phyloP scores from a whole-genome alignment of 352 stramenopile species.

The Globisporangium spinosum region DNA sequence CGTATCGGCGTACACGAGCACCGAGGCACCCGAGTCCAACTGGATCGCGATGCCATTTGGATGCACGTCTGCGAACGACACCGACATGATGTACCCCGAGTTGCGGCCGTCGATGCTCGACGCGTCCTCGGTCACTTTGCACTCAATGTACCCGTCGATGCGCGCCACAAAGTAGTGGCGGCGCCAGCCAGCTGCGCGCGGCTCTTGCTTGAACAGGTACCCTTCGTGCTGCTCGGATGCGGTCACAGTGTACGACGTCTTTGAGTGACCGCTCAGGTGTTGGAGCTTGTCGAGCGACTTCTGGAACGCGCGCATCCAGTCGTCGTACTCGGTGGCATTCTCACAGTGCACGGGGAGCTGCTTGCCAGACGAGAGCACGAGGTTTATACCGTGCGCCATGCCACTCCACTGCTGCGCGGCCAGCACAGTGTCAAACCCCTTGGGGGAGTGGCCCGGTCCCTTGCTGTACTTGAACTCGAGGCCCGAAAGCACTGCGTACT shows the following conservation, averaged over 20 bases:
- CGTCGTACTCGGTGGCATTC: constrained; percentile 38
- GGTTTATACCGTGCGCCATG: constrained; percentile 41
- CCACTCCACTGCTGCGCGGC: constrained; percentile 39
- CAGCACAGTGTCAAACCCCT: constrained; percentile 61
- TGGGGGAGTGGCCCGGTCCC: constrained; percentile 52
- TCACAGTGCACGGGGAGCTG: constrained; percentile 47
- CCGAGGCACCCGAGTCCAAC: constrained; percentile 48
- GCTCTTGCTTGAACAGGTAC: constrained; percentile 61
- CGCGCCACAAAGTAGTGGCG: constrained; percentile 59
- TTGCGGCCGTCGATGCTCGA: constrained; percentile 34
- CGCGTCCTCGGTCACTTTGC: constrained; percentile 43
- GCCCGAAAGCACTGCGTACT: constrained; percentile 65
- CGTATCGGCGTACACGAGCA: constrained; percentile 76
- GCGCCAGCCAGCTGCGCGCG: constrained; percentile 47
- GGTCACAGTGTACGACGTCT: constrained; percentile 69
- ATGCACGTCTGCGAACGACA: constrained; percentile 70
- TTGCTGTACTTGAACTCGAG: constrained; percentile 77
- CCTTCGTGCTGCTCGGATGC: constrained; percentile 64
- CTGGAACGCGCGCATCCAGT: constrained; percentile 47
- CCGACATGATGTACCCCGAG: constrained; percentile 65
- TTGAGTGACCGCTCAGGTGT: constrained; percentile 45
- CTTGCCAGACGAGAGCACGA: constrained; percentile 47
- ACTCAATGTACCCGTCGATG: constrained; percentile 72
- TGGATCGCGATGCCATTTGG: constrained; percentile 69
- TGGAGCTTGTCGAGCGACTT: constrained; percentile 57